Base-by-base conservation (phyloP, 495 filamentous ascomycete genomes). In the Penicillium mononematosum region DNA sequence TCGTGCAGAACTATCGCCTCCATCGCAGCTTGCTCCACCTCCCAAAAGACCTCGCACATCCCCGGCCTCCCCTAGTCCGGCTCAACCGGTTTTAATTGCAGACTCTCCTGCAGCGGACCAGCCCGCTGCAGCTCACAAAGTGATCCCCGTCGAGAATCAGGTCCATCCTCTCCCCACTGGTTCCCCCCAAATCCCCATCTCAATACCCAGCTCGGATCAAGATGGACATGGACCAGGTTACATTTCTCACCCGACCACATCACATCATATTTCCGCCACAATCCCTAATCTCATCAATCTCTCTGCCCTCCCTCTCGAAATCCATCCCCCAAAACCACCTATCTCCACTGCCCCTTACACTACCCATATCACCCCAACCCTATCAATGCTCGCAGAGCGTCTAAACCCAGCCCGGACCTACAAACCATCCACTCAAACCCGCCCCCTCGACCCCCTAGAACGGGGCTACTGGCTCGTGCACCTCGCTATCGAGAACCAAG, bases 381-480 rank as follows among this genome's bases (percentile, higher is more conserved):
- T 89, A 14, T 61, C 69, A 3, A 74, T 80, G 62, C 71, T 89
- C 4, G 76, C 78, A 0, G 51, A 59, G 4, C 79, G 84, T 9
- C 77, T 88, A 39, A 71, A 78, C 6, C 75, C 82, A 4, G 10
- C 60, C 0, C 70, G 65, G 4, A 79, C 78, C 0, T 89, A 79
- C 64, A 74, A 61, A n/a, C 86, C 86, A 2, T 49, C 55, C n/a
- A 55, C 58, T 0, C 76, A 83, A 64, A 66, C 69, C 4, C 80
- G 88, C 5, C 60, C 63, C 0, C 71, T 88, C 0, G 72, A 79
- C 9, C 68, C 67, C 0, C 75, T 83, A 16, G 89, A 92, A 63
- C 72, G 88, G 29, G 89, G 89, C 17, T 81, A 88, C 66, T 92
- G 89, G 89, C 64, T 70, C 12, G 45, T 91, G 2, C 76, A 78